Conservation (phyloP, 495 filamentous ascomycete species). For the Penicillium chermesinum region DNA sequence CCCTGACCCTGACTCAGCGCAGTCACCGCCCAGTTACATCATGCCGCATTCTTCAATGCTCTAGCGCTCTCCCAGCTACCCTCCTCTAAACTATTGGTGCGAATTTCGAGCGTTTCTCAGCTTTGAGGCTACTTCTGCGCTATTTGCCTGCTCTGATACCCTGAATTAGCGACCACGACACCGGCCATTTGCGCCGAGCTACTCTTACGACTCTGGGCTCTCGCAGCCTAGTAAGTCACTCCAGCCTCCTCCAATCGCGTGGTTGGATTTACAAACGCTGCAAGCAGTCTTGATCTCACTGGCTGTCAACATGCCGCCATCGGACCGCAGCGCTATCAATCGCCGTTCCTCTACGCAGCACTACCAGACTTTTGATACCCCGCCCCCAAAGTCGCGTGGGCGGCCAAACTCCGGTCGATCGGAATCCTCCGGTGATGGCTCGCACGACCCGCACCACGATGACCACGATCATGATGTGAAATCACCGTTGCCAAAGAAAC, state of each 20-base stretch:
- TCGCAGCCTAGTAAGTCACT: not conserved
- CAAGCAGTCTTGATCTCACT: not conserved
- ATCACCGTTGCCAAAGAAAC: conserved; percentile 74
- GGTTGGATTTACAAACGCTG: conserved; percentile 3
- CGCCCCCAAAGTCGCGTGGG: conserved; percentile 77
- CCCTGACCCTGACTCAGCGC: not conserved
- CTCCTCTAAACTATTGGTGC: not conserved
- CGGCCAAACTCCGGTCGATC: conserved; percentile 49
- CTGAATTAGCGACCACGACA: no score
- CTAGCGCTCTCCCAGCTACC: not conserved
- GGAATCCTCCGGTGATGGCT: conserved; percentile 32
- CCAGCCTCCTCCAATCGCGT: conserved; percentile 11
- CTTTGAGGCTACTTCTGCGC: no score
- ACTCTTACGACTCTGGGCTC: no score
- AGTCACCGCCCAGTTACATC: not conserved
- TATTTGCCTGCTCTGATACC: no score
- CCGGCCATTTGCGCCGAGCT: no score
- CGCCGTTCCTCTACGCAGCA: conserved; percentile 65
- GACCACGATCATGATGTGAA: conserved; percentile 23
- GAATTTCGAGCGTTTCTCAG: no score
- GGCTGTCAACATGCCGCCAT: conserved; percentile 23
- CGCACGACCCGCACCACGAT: conserved; percentile 20
- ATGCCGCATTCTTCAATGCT: not conserved
- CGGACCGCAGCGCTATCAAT: conserved; percentile 41
- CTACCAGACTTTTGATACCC: conserved; percentile 93